Conservation (phyloP, 306 rosid genomes). For the Alnus rubra region DNA sequence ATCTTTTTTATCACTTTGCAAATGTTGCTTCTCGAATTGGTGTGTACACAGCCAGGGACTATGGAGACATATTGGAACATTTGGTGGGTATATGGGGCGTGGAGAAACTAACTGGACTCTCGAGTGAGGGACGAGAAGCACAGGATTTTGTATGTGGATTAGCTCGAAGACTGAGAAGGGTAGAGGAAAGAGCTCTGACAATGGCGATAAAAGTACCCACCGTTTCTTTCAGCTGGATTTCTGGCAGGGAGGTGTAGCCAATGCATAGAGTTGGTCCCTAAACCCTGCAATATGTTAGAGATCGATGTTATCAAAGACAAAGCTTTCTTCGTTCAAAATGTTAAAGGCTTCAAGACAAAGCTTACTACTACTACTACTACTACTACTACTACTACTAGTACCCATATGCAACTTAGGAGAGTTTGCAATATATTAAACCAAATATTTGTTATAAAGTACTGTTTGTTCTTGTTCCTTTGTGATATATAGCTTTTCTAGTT, state of each 20-base stretch:
- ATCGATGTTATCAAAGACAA: too few relatives aligned
- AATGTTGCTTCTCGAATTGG: slow-evolving; percentile 74
- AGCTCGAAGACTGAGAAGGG: slow-evolving; percentile 64
- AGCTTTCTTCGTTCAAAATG: too few relatives aligned
- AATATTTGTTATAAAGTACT: too few relatives aligned
- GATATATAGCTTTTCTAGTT: too few relatives aligned
- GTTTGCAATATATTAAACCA: too few relatives aligned
- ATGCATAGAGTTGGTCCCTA: too few relatives aligned
- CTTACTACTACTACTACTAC: too few relatives aligned
- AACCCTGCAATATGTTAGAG: too few relatives aligned
- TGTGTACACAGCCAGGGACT: slow-evolving; percentile 80
- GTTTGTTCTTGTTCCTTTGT: too few relatives aligned
- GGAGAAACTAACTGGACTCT: slow-evolving; percentile 58
- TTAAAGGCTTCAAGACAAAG: too few relatives aligned
- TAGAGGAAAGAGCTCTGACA: slow-evolving; percentile 72
- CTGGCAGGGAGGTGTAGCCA: slow-evolving; percentile 26
- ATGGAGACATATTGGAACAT: slow-evolving; percentile 72
- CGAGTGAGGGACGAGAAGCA: slow-evolving; percentile 70
- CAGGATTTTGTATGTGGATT: slow-evolving; percentile 72
- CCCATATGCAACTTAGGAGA: too few relatives aligned
- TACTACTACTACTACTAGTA: too few relatives aligned
- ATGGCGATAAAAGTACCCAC: slow-evolving; percentile 48
- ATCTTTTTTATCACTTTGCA: slow-evolving; percentile 66
- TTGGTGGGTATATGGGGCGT: slow-evolving; percentile 81
- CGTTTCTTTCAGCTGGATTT: slow-evolving; percentile 64